phyloP scores from a whole-genome alignment of 2,329 filamentous ascomycete genomes.

The Penicillium sp. region DNA sequence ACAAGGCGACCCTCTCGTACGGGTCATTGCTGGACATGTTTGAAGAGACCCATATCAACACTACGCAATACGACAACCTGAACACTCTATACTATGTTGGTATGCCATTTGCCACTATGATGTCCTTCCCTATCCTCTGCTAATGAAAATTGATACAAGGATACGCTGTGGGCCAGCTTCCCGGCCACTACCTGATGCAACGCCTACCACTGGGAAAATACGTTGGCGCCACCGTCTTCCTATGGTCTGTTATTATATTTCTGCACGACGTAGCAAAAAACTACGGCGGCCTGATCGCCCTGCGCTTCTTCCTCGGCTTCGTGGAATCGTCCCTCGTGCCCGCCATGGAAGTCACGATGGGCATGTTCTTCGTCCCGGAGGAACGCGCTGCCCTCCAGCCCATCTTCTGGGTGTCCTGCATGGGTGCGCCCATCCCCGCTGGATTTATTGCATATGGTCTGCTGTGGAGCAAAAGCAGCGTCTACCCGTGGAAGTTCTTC shows the following conservation, averaged over 20 bases:
- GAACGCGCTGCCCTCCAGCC: constrained; percentile 48
- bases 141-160: constrained; percentile 19
- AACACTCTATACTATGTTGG: constrained; percentile 43
- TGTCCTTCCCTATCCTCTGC: neutral
- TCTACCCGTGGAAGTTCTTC: constrained; percentile 35
- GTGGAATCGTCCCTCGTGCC: constrained; percentile 37
- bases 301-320: constrained; percentile 36
- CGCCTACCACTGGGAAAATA: constrained; percentile 36
- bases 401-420: constrained; percentile 44
- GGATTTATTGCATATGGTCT: constrained; percentile 42
- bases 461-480: constrained; percentile 28
- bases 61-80: constrained; percentile 39
- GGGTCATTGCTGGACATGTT: constrained; percentile 41
- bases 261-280: constrained; percentile 32
- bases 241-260: constrained; percentile 36
- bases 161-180: constrained; percentile 36
- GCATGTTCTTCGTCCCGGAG: constrained; percentile 42
- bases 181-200: constrained; percentile 42
- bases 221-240: constrained; percentile 25
- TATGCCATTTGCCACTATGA: constrained; percentile 18
- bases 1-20: constrained; percentile 41
- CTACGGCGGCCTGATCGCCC: constrained; percentile 35
- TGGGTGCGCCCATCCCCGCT: constrained; percentile 29
- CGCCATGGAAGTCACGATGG: constrained; percentile 41
- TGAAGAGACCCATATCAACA: constrained; percentile 37